Base-by-base conservation (phyloP, 176 grass and related monocot genomes). In the Oryza coarctata region DNA sequence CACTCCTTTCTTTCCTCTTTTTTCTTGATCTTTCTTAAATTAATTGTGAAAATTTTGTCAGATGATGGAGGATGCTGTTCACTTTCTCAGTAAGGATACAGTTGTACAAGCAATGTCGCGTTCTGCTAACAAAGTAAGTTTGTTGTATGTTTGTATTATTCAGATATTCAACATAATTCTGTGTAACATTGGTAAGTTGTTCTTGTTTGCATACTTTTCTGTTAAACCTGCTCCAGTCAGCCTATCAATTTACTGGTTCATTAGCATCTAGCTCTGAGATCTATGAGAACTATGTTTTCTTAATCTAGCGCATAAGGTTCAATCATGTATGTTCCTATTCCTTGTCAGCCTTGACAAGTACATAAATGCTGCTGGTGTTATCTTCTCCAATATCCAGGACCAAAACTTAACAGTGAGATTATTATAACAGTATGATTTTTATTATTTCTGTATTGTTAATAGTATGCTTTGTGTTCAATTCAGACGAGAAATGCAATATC, bases 401-500 rank as follows among this genome's bases (percentile, higher is more conserved):
- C 30, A 35, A 10, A 70, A 66, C 20, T 77, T 72, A 72, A 34
- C 29, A 67, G 68, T 73, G 34, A 63, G 20, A 82, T 39, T 74
- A 74, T 2, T 75, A 17, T 34, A 67, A 45, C 7, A 33, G 2
- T 33, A 57, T 72, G 60, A 41, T 82, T 30, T 87, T 57, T 73
- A 30, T 77, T 77, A 52, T 78, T 82, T 65, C n/a, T 34, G 40
- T 73, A 60, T 80, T 43, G 30, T 76, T 84, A 70, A 90, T 26
- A 78, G 14, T 79, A 47, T 76, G 26, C 52, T 83, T 86, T 63
- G 52, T 87, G 31, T 71, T 60, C 69, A 81, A 71, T 50, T 22
- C 77, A 99, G 96, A 99, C 96, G 27, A 89, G 93, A 89, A 99
- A 99, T 95, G 96, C 96, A 70, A 90, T 99, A 90, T 93, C 93